Base-by-base conservation (phyloP, 1,284 basidiomycete species). In the Cryptococcus depauperatus region DNA sequence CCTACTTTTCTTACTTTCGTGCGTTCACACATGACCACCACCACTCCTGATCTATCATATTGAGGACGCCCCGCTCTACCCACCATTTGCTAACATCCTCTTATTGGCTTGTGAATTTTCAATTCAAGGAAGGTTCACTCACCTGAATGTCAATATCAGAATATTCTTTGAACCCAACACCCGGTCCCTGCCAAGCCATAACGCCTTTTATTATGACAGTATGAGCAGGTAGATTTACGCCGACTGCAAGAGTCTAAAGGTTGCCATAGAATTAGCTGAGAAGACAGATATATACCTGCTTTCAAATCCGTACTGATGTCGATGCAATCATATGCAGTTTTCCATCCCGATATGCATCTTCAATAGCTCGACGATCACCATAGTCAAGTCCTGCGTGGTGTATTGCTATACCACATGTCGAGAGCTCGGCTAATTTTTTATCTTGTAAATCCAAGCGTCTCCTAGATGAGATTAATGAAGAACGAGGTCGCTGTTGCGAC, bases 21-120 rank as follows among this genome's bases (percentile, higher is more conserved):
- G n/a, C 41, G 35, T 11, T 66, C 58, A 46, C 65, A 68, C 62
- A 68, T 64, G 44, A 66, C 44, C 13, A 58, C 42, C n/a, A 65
- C 59, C 3, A 62, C 57, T 2, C 66, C 89, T 46, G 44, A 57
- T 5, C 41, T 56, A 44, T 66, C 91, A 61, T 87, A 97, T 68
- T 96, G 91, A 13, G 93, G 92, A 18, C 93, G 78, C 5, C 92
- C 93, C 75, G 95, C 71, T 29, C 75, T 61, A 0, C 75, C 75
- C 53, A 74, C 61, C 73, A 72, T 69, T 57, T 70, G 67, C 56
- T 67, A 51, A 3, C 0, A 18, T 46, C 16, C 46, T 30, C 14
- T 32, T 11, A 27, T 10, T 22, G 9, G 18, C n/a, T 4, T 8
- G 10, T 10, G 18, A 18, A 13, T 4, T 28, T 29, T 26, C 16